phyloP scores from a whole-genome alignment of 2,329 filamentous ascomycete genomes.

The Exophiala mesophila region DNA sequence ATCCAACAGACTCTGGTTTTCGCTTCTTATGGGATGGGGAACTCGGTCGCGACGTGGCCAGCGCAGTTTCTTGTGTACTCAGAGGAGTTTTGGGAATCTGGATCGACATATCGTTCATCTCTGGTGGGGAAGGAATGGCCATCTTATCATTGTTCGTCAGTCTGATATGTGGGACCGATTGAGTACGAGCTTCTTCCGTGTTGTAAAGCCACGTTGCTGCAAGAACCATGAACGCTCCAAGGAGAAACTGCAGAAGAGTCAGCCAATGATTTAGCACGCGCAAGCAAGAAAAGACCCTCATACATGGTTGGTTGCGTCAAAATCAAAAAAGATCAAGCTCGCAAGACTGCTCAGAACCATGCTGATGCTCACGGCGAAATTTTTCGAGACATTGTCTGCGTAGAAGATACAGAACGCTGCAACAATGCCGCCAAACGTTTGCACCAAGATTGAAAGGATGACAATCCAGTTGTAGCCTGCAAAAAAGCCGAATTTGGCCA shows the following conservation, averaged over 20 bases:
- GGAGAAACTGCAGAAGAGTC: slow-evolving; percentile 60
- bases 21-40: slow-evolving; percentile 39
- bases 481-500: slow-evolving; percentile 83
- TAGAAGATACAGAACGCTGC: slow-evolving; percentile 76
- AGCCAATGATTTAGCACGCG: background rate
- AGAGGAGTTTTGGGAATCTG: slow-evolving; percentile 44
- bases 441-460: slow-evolving; percentile 76
- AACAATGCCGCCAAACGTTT: slow-evolving; percentile 80
- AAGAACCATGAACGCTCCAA: slow-evolving; percentile 75
- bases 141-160: slow-evolving; percentile 76
- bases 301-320: slow-evolving; percentile 67
- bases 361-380: slow-evolving; percentile 87
- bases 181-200: slow-evolving; percentile 49
- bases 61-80: slow-evolving; percentile 40
- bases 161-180: slow-evolving; percentile 50
- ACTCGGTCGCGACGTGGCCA: slow-evolving; percentile 49
- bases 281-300: slow-evolving; percentile 34
- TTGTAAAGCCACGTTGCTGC: slow-evolving; percentile 82
- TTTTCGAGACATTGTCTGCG: slow-evolving; percentile 86
- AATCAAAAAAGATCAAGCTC: slow-evolving; percentile 80
- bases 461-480: slow-evolving; percentile 90
- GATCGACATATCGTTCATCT: slow-evolving; percentile 44
- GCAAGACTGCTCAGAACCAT: slow-evolving; percentile 82
- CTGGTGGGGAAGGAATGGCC: slow-evolving; percentile 47
- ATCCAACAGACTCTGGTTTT: slow-evolving; percentile 34